A percentile compares a stretch with the other conserved stretches of the same genome.
Evolutionary conservation across 345 rosid genomes (phyloP).

Genomic region (Lumnitzera racemosa): DNA sequence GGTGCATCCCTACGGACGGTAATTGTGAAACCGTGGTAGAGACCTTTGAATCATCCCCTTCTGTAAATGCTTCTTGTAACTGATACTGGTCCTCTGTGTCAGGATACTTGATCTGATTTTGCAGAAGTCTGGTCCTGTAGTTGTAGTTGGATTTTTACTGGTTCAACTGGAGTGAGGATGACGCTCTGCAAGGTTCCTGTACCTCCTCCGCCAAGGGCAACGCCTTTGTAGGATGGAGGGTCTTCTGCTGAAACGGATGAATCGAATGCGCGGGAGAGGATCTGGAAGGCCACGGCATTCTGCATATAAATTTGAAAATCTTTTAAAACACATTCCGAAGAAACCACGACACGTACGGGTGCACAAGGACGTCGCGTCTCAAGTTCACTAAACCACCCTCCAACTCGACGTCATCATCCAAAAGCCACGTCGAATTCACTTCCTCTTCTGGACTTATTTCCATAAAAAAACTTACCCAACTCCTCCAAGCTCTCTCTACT

Average conservation of each 20-base stretch:
- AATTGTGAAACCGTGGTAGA: conserved; percentile 66
- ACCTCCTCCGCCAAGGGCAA: conserved; percentile 78
- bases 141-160: conserved; percentile 83
- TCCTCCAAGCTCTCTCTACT: conserved; percentile 54
- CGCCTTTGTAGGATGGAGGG: conserved; percentile 84
- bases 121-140: conserved; percentile 27
- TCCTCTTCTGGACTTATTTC: conserved; percentile 25
- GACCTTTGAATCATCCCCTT: conserved; percentile 51
- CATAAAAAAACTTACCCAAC: conserved; percentile 58
- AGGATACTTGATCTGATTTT: conserved; percentile 9
- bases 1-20: conserved; percentile 87
- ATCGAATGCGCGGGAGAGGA: conserved; percentile 69
- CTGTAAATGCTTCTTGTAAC: conserved; percentile 55
- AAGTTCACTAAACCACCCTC: conserved; percentile 19
- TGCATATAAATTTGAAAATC: conserved; percentile 15
- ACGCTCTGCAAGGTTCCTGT: conserved; percentile 85
- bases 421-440: conserved; percentile 50
- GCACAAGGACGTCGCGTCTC: too few species aligned
- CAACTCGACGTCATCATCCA: conserved; percentile 67
- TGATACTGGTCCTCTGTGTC: conserved; percentile 39
- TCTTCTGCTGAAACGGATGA: conserved; percentile 33
- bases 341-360: too few species aligned
- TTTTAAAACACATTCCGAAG: too few species aligned
- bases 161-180: conserved; percentile 72
- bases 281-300: conserved; percentile 95